Percentiles rank a stretch among this genome's conserved stretches.
phyloP scores from a whole-genome alignment of 1,284 basidiomycete species.

The Leccinum pachyderme region DNA sequence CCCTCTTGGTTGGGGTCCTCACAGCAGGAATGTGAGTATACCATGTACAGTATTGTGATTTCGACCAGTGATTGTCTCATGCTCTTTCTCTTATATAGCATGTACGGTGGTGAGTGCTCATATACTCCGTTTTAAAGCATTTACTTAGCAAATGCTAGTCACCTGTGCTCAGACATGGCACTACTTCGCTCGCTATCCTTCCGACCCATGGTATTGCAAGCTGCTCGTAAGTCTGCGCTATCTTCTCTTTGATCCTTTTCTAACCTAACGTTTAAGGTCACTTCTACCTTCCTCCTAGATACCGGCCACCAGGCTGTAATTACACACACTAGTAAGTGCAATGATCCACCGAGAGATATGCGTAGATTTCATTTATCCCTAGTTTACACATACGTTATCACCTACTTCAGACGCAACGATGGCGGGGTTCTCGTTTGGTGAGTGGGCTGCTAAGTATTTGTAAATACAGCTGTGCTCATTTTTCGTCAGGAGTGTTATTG shows the following conservation, averaged over 20 bases:
- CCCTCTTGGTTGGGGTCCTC: slow-evolving; percentile 48
- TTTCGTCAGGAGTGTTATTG: slow-evolving; percentile 44
- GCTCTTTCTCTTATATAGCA: slow-evolving; percentile 26
- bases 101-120: slow-evolving; percentile 50
- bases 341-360: background rate
- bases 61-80: background rate
- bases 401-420: slow-evolving; percentile 39
- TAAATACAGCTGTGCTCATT: background rate
- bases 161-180: slow-evolving; percentile 56
- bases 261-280: slow-evolving; percentile 37
- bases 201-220: slow-evolving; percentile 46
- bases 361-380: background rate
- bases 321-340: slow-evolving; percentile 46
- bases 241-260: background rate
- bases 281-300: slow-evolving; percentile 46
- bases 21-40: slow-evolving; percentile 43
- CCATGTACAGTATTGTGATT: background rate
- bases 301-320: slow-evolving; percentile 56
- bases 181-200: slow-evolving; percentile 49
- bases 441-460: slow-evolving; percentile 10
- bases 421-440: slow-evolving; percentile 49
- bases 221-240: slow-evolving; percentile 35
- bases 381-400: slow-evolving; percentile 59
- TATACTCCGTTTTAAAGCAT: background rate
- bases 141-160: slow-evolving; percentile 35